Percentiles rank a stretch among this genome's conserved stretches.
Evolutionary conservation across 331 rosid species (phyloP).

Genomic region (Rhamnella rubrinervis): DNA sequence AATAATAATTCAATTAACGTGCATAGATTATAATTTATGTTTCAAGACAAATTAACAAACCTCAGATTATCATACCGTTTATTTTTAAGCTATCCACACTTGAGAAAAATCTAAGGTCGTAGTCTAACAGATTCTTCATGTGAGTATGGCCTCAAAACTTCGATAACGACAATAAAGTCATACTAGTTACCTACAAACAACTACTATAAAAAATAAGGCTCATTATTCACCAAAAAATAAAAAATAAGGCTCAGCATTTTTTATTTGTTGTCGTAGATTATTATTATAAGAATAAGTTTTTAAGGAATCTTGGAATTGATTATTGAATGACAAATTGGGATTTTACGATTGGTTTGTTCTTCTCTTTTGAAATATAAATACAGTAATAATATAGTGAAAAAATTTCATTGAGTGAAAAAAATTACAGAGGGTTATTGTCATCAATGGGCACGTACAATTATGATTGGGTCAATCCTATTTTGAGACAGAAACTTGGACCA

Average conservation of each 20-base stretch:
- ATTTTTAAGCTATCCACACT: conserved; percentile 12
- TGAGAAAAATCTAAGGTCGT: conserved; percentile 35
- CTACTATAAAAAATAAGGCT: not conserved
- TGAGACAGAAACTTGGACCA: conserved; percentile 39
- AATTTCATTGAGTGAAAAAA: not conserved
- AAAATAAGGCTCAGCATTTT: not conserved
- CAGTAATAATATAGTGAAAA: not conserved
- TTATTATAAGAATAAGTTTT: conserved; percentile 11
- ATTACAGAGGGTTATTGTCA: not conserved
- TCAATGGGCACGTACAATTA: conserved; percentile 16
- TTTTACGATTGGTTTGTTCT: not conserved
- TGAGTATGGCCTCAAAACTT: conserved; percentile 38
- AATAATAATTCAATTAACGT: conserved; percentile 5
- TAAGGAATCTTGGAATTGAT: conserved; percentile 33
- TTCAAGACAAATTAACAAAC: conserved; percentile 2
- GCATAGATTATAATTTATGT: conserved; percentile 15
- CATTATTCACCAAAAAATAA: conserved; percentile 6
- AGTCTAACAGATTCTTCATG: conserved; percentile 48
- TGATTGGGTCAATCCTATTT: conserved; percentile 52
- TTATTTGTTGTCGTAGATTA: not conserved
- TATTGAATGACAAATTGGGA: not conserved
- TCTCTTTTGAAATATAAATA: not conserved
- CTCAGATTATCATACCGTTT: conserved; percentile 1
- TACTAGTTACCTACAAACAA: not conserved
- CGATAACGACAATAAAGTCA: conserved; percentile 38